Conservation (phyloP, 2,329 filamentous ascomycete genomes). For the Byssothecium circinans region DNA sequence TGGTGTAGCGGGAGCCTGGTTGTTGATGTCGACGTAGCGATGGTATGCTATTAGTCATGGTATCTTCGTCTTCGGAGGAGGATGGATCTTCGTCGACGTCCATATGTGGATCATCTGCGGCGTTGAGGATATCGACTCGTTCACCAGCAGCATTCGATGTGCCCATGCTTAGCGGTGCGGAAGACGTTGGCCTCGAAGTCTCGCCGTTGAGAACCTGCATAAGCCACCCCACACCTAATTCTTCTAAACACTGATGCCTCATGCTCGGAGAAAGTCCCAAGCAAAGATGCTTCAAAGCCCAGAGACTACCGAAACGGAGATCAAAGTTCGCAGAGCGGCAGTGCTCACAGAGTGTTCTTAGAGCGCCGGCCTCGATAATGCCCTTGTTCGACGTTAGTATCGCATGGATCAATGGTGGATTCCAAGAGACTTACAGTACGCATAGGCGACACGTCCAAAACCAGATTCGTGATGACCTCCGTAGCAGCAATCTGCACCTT, state of each 20-base stretch:
- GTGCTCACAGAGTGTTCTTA: slow-evolving; percentile 78
- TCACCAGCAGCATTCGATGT: slow-evolving; percentile 63
- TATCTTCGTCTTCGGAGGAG: slow-evolving; percentile 48
- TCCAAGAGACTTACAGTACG: slow-evolving; percentile 66
- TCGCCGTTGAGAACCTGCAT: slow-evolving; percentile 72
- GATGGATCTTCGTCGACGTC: slow-evolving; percentile 44
- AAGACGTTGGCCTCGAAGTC: slow-evolving; percentile 41
- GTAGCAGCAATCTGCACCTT: slow-evolving; percentile 86
- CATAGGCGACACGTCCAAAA: slow-evolving; percentile 89
- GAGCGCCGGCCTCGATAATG: slow-evolving; percentile 71
- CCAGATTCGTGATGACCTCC: slow-evolving; percentile 79
- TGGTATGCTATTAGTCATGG: slow-evolving; percentile 50
- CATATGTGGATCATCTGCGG: slow-evolving; percentile 47
- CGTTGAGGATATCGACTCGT: slow-evolving; percentile 62
- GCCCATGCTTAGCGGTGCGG: slow-evolving; percentile 52
- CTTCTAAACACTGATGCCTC: slow-evolving; percentile 76
- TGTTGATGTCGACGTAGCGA: slow-evolving; percentile 43
- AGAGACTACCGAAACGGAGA: slow-evolving; percentile 81
- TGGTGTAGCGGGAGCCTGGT: slow-evolving; percentile 39
- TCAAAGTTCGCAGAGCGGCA: slow-evolving; percentile 79
- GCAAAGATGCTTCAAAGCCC: slow-evolving; percentile 91
- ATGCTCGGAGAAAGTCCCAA: slow-evolving; percentile 69
- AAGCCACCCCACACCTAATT: slow-evolving; percentile 78
- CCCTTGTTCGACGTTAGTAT: slow-evolving; percentile 51
- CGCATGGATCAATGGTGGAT: neutral